Base-by-base conservation (phyloP, 2,329 filamentous ascomycete species). In the Pseudonectria buxi region DNA sequence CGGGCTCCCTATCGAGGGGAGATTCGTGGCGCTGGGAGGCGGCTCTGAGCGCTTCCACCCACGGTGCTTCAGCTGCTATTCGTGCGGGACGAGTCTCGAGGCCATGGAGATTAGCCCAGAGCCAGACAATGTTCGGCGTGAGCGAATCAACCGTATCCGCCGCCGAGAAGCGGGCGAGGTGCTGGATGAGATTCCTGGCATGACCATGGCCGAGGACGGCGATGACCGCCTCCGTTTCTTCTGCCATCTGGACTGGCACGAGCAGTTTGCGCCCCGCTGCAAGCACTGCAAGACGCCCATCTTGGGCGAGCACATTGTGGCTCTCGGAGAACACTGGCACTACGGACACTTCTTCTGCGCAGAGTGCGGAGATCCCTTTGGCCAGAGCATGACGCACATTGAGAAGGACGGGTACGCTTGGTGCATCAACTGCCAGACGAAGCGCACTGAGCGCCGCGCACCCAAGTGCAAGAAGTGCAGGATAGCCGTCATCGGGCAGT, bases 341-440 rank as follows among this genome's bases (percentile, higher is more conserved):
- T 85, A 86, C 35, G 92, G 92, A 0, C 92, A 98, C 64, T 98
- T 98, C 67, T 98, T 98, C 74, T 98, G 92, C 57, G 92, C 92
- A 28, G 88, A 98, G 69, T 98, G 92, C 58, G 92, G 92, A 48
- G 90, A 98, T 65, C 90, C 92, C 1, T 98, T 98, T 57, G 86
- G 73, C 47, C 69, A 71, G 31, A 76, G 75, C 40, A 75, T 72
- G 64, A 81, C 77, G 30, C 78, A 82, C 53, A 81, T 98, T 36
- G 92, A 98, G 59, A 95, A 95, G 63, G 90, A 96, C 49, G 90
- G 90, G 9, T 96, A 94, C 61, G 92, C 92, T 5, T 98, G 92
- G 89, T 98, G 92, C 62, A 77, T 96, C 30, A 75, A 75, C 14
- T 98, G 92, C 58, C 90, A 96, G 66, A 94, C 89, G 11, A 86